phyloP scores from a whole-genome alignment of 331 rosid species.

The Cydonia oblonga region DNA sequence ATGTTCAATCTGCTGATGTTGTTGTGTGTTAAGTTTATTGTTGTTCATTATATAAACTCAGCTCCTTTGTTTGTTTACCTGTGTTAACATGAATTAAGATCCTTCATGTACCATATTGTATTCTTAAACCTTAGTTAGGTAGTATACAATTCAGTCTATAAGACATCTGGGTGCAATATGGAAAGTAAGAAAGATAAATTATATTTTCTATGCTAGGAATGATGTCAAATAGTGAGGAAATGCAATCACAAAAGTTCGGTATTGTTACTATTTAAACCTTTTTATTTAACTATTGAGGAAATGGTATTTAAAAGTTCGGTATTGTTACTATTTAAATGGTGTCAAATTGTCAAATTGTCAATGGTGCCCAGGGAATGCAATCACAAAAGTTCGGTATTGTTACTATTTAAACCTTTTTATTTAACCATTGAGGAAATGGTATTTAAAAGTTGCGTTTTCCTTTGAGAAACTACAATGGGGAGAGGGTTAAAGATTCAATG shows the following conservation, averaged over 20 bases:
- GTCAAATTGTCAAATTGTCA: too few species aligned
- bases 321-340: too few species aligned
- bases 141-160: not conserved
- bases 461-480: not conserved
- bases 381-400: not conserved
- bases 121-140: not conserved
- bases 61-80: not conserved
- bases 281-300: not conserved
- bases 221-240: not conserved
- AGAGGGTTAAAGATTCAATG: not conserved
- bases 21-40: not conserved
- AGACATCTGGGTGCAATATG: not conserved
- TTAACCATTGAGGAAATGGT: not conserved
- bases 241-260: not conserved
- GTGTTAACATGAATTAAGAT: not conserved
- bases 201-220: not conserved
- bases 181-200: not conserved
- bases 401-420: not conserved
- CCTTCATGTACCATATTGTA: not conserved
- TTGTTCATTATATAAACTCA: not conserved
- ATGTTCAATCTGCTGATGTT: slow-evolving; percentile 22
- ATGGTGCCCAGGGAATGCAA: not conserved
- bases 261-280: not conserved
- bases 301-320: not conserved
- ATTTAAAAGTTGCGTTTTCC: not conserved